Base-by-base conservation (phyloP, 306 rosid species). In the Herpetospermum pedunculosum region DNA sequence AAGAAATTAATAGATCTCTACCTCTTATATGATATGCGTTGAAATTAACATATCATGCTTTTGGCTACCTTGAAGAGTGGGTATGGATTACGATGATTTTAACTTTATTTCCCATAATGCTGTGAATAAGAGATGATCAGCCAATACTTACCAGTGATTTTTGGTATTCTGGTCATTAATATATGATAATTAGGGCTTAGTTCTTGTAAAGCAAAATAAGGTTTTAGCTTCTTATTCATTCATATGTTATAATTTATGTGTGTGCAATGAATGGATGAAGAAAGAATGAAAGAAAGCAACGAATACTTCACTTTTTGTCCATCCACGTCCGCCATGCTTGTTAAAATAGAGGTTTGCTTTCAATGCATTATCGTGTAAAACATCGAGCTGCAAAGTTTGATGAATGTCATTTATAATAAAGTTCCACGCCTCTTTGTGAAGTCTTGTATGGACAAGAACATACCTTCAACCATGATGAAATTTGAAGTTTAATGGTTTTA, bases 401-500 rank as follows among this genome's bases (percentile, higher is more conserved):
- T 41, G 6, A 44, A 26, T 16, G 4, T 41, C 35, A 25, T 21
- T 4, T 30, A 12, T 41, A 64, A 69, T 26, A 8, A 16, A 12
- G 52, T 44, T 37, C 15, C 50, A 25, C 14, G 74, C 4, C 74
- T 46, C 74, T 69, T 26, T 28, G 7, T 8, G 57, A 69, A 69
- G 8, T 69, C 6, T 13, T 41, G 30, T 12, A 40, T 40, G 26
- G 30, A 32, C 47, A 35, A 19, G 16, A 64, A 8, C 48, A 64
- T 0, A n/a, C 3, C 48, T 11, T 37, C n/a, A n/a, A n/a, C n/a
- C n/a, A n/a, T n/a, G 49, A 34, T 30, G 28, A 18, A 63, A 3
- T 35, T 21, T 35, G 70, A 63, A 63, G 9, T 34, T 34, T n/a
- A 64, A 21, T 40, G 12, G 37, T 79, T 70, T 85, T 77, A 83